Percentiles rank a stretch among this genome's conserved stretches.
These are phyloP conservation scores for Skeletonema grethae DNA, from an alignment of 108 stramenopile species.

Conservation along the genomic window DNA sequence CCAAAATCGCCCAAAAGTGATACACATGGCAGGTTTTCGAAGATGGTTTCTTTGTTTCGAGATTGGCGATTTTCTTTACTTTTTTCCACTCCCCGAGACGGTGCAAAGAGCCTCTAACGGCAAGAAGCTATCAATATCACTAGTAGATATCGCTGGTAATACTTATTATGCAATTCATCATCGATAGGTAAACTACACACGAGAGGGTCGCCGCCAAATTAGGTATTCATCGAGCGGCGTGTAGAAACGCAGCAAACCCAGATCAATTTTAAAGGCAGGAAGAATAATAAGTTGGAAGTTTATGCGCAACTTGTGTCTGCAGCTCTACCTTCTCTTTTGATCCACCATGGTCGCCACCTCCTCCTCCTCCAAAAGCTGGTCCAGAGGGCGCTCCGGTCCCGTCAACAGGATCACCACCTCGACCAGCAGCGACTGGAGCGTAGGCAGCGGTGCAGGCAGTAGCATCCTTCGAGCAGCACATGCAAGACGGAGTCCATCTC, in stretches of 20 bases:
- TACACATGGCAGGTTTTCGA: not conserved
- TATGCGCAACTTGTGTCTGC: not conserved
- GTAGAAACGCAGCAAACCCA: not conserved
- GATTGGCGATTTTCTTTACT: not conserved
- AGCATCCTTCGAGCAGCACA: not conserved
- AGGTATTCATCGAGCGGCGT: not conserved
- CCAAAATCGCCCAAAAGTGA: not conserved
- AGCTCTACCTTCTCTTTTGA: not conserved
- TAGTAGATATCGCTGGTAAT: too few species aligned
- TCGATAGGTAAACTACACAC: too few species aligned
- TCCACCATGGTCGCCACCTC: not conserved
- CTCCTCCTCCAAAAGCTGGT: not conserved
- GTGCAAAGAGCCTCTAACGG: too few species aligned
- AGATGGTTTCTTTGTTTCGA: not conserved
- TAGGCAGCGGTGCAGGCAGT: not conserved
- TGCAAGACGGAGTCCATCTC: not conserved
- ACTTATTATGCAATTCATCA: too few species aligned
- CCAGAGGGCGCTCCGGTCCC: not conserved
- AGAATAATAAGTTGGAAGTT: not conserved
- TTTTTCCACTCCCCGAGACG: too few species aligned
- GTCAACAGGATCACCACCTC: not conserved
- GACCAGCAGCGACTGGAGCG: not conserved
- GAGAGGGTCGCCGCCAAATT: slow-evolving; percentile 2
- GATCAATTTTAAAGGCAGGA: not conserved
- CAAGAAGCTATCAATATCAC: too few species aligned